Evolutionary conservation across 352 stramenopile species (phyloP), one percentile per base, ranked within the genome.

Genomic region (Globisporangium middletonii): DNA sequence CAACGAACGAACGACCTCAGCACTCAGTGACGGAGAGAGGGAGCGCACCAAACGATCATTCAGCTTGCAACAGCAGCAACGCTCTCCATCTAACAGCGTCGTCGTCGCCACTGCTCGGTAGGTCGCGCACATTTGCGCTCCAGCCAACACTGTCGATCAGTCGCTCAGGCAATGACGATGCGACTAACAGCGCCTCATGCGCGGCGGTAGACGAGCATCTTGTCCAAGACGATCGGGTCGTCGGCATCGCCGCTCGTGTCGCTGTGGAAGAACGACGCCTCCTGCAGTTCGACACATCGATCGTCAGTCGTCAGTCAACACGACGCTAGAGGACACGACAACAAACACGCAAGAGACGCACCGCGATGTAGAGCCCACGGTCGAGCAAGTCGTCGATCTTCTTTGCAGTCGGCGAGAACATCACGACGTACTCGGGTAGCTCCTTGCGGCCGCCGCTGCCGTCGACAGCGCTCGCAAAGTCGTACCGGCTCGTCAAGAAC

Each of bases 221-320:
- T 76, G 26, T 65, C 71, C 19, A 81, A 69, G 42, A 75, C 63
- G 33, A 89, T 79, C 4, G 71, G 66, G 18, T 72, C 72, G 55
- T 94, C 78, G 5, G 72, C 76, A 62, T 94, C 83, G 6, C 82
- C 76, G 45, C 75, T 89, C 35, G 88, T 62, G 9, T 91, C 75
- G 53, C 74, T 89, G 61, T 94, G 79, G 52, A 67, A 61, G 42
- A 94, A 91, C 23, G 75, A 77, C 37, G 66, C 75, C 43, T 69
- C 63, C 74, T 89, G 42, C 18, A 56, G 4, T 26, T 18, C 26
- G 23, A n/a, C 44, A 46, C 19, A 58, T 7, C 46, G 30, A 55
- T n/a, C 18, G 35, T 27, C 27, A 48, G 2, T 15, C 13, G 38
- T 15, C 11, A 43, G 19, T 33, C 13, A 37, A 26, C 55, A 35